These are phyloP conservation scores for Cutaneotrichosporon cyanovorans DNA, from an alignment of 1,284 basidiomycete species.

Conservation along the genomic window DNA sequence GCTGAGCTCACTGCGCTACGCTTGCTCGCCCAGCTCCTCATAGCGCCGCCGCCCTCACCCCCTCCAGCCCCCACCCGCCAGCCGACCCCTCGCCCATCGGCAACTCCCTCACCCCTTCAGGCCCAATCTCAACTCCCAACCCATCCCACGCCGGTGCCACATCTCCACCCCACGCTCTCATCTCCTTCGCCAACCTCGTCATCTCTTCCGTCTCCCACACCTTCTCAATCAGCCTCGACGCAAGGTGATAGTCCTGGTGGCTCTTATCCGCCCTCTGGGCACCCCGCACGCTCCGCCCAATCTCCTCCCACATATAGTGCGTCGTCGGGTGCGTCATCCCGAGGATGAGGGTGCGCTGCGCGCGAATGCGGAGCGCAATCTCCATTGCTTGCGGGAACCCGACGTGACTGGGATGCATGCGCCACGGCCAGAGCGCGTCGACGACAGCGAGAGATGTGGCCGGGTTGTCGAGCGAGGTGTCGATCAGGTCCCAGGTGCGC, in stretches of 20 bases:
- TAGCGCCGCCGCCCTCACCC: not conserved
- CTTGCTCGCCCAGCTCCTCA: too few species aligned
- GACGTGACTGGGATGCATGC: slow-evolving; percentile 39
- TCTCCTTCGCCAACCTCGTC: slow-evolving; percentile 3
- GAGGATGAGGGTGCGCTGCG: slow-evolving; percentile 37
- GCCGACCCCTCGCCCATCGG: slow-evolving; percentile 3
- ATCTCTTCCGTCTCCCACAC: slow-evolving; percentile 13
- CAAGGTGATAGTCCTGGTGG: slow-evolving; percentile 9
- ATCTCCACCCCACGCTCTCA: slow-evolving; percentile 16
- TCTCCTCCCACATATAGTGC: slow-evolving; percentile 43
- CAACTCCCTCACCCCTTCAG: slow-evolving; percentile 6
- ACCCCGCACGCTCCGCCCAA: slow-evolving; percentile 25
- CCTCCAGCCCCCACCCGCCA: slow-evolving; percentile 2
- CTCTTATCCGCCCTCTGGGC: slow-evolving; percentile 2
- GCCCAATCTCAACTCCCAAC: slow-evolving; percentile 23
- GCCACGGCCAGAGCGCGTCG: slow-evolving; percentile 40
- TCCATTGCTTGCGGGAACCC: slow-evolving; percentile 38
- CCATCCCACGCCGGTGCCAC: slow-evolving; percentile 41
- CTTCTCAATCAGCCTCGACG: slow-evolving; percentile 9
- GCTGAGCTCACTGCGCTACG: too few species aligned
- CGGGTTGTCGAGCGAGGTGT: slow-evolving; percentile 5
- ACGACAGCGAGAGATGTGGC: slow-evolving; percentile 28
- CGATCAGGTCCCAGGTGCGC: slow-evolving; percentile 20
- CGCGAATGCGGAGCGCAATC: slow-evolving; percentile 30
- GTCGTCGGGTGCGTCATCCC: slow-evolving; percentile 44